These are phyloP conservation scores for Candida yuanshanica DNA, from an alignment of 805 yeast species.

Conservation along the genomic window DNA sequence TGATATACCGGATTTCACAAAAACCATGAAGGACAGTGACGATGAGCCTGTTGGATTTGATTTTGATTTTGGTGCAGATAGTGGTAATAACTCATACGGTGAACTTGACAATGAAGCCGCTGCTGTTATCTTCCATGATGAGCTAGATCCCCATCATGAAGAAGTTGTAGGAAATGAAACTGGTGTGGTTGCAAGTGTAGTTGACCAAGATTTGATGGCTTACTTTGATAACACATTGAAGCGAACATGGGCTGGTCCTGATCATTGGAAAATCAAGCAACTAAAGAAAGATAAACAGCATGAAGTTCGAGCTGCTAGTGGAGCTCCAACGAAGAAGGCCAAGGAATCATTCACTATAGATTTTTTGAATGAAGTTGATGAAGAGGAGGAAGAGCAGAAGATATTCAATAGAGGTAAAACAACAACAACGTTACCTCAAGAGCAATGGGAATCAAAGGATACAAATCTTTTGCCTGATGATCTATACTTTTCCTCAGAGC, in stretches of 20 bases:
- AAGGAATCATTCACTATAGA: slow-evolving; percentile 37
- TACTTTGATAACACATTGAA: slow-evolving; percentile 72
- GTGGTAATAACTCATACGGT: slow-evolving; percentile 21
- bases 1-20: slow-evolving; percentile 3
- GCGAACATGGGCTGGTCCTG: slow-evolving; percentile 84
- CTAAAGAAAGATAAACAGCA: slow-evolving; percentile 35
- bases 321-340: slow-evolving; percentile 22
- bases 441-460: slow-evolving; percentile 34
- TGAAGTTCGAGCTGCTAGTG: slow-evolving; percentile 4
- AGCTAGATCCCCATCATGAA: slow-evolving; percentile 9
- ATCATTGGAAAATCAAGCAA: slow-evolving; percentile 80
- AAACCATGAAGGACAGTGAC: slow-evolving; percentile 16
- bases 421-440: slow-evolving; percentile 35
- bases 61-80: slow-evolving; percentile 16
- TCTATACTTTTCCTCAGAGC: slow-evolving; percentile 61
- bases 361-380: slow-evolving; percentile 32
- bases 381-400: slow-evolving; percentile 30
- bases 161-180: slow-evolving; percentile 18
- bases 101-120: slow-evolving; percentile 20
- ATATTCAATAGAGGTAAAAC: slow-evolving; percentile 35
- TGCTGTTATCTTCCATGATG: slow-evolving; percentile 20
- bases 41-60: slow-evolving; percentile 12
- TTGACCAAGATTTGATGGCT: slow-evolving; percentile 65
- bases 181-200: slow-evolving; percentile 25
- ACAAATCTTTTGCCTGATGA: slow-evolving; percentile 66